phyloP scores from a whole-genome alignment of 192 early-diverging fungal genomes.

The Entophlyctis luteolus region DNA sequence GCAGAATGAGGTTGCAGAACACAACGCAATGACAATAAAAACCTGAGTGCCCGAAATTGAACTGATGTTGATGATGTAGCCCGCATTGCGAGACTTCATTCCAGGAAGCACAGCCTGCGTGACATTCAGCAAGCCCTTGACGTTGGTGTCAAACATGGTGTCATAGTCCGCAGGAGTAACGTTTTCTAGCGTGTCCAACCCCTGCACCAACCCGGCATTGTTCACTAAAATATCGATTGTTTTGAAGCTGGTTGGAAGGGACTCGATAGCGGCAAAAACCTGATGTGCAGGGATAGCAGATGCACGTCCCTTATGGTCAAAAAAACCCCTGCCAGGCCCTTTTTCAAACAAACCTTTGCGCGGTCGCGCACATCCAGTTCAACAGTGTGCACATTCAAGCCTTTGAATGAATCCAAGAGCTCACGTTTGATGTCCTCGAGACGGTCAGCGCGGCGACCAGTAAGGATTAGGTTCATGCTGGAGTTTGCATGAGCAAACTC shows the following conservation, averaged over 20 bases:
- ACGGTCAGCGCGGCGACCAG: conserved; percentile 51
- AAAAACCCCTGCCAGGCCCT: not conserved
- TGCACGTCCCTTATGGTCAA: too few species aligned
- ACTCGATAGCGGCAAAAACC: conserved; percentile 28
- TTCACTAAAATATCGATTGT: conserved; percentile 81
- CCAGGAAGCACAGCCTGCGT: conserved; percentile 73
- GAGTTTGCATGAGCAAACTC: conserved; percentile 55
- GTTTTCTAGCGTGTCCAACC: conserved; percentile 63
- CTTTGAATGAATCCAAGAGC: conserved; percentile 44
- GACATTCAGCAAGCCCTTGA: conserved; percentile 81
- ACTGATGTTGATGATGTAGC: conserved; percentile 83
- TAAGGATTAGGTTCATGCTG: conserved; percentile 55
- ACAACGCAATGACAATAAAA: not conserved
- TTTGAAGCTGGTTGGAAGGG: conserved; percentile 54
- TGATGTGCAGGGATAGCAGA: too few species aligned
- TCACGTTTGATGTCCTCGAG: conserved; percentile 56
- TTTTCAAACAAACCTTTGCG: conserved; percentile 26
- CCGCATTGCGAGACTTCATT: conserved; percentile 66
- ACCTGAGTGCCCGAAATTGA: conserved; percentile 64
- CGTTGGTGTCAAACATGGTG: conserved; percentile 83
- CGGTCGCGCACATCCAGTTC: conserved; percentile 70
- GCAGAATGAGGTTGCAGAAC: not conserved
- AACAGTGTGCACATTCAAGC: conserved; percentile 54
- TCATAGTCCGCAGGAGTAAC: conserved; percentile 63
- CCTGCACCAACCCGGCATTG: conserved; percentile 70